A percentile compares a stretch with the other conserved stretches of the same genome.
phyloP scores from a whole-genome alignment of 352 stramenopile species.

The Phytophthora citricola region DNA sequence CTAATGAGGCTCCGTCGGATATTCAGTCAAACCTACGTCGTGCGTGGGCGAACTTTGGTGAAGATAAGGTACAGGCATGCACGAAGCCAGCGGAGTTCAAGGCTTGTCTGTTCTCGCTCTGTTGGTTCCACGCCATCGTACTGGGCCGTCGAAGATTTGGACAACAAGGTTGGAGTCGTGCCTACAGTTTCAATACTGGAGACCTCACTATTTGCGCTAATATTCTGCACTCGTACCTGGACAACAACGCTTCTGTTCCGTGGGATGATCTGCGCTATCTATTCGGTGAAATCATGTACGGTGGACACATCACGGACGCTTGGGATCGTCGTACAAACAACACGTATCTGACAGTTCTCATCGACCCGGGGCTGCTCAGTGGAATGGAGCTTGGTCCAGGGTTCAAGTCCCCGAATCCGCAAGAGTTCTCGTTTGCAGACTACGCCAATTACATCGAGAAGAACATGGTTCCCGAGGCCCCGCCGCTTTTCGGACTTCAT shows the following conservation, averaged over 20 bases:
- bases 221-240: slow-evolving; percentile 93
- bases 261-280: slow-evolving; percentile 97
- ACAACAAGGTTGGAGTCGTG: slow-evolving; percentile 94
- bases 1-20: slow-evolving; percentile 95
- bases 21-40: slow-evolving; percentile 95
- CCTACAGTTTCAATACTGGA: slow-evolving; percentile 96
- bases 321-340: slow-evolving; percentile 97
- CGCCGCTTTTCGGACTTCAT: slow-evolving; percentile 94
- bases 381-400: slow-evolving; percentile 94
- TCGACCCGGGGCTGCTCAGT: slow-evolving; percentile 87
- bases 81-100: slow-evolving; percentile 94
- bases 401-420: slow-evolving; percentile 93
- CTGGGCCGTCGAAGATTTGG: slow-evolving; percentile 92
- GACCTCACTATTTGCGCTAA: slow-evolving; percentile 96
- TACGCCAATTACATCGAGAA: slow-evolving; percentile 94
- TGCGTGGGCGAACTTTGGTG: slow-evolving; percentile 95
- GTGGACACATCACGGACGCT: slow-evolving; percentile 95
- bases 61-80: slow-evolving; percentile 89
- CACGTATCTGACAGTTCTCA: slow-evolving; percentile 92
- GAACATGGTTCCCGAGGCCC: slow-evolving; percentile 92
- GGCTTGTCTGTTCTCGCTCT: slow-evolving; percentile 94
- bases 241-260: slow-evolving; percentile 92
- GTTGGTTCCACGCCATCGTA: slow-evolving; percentile 97
- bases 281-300: slow-evolving; percentile 98
- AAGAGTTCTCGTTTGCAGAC: slow-evolving; percentile 82